Percentiles rank a stretch among this genome's conserved stretches.
Evolutionary conservation across 1,139 yeast species (phyloP).

Genomic region (Pichia sp.): DNA sequence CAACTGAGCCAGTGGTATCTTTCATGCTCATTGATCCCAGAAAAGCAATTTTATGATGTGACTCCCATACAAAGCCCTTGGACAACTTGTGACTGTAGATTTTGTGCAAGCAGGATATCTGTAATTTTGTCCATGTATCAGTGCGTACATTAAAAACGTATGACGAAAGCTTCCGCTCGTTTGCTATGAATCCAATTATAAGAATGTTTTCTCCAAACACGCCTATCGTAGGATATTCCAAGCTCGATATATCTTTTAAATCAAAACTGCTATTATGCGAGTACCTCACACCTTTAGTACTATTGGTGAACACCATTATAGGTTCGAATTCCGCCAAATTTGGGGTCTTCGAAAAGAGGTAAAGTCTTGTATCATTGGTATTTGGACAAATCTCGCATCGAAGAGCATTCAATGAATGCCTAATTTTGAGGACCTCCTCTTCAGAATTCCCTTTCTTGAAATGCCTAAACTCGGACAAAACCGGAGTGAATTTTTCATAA

Average conservation of each 20-base stretch:
- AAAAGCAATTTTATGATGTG: conserved; percentile 64
- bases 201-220: conserved; percentile 62
- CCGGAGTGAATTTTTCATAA: conserved; percentile 30
- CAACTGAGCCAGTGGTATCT: conserved; percentile 48
- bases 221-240: conserved; percentile 57
- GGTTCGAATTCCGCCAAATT: conserved; percentile 18
- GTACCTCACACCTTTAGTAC: conserved; percentile 15
- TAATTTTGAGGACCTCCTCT: neutral
- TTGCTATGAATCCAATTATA: conserved; percentile 53
- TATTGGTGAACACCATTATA: conserved; percentile 22
- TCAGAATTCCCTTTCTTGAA: neutral
- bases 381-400: conserved; percentile 2
- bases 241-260: conserved; percentile 2
- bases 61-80: conserved; percentile 69
- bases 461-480: conserved; percentile 5
- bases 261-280: conserved; percentile 7
- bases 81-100: conserved; percentile 57
- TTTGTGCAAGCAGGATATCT: conserved; percentile 53
- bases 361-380: conserved; percentile 6
- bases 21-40: conserved; percentile 51
- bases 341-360: conserved; percentile 16
- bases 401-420: conserved; percentile 11
- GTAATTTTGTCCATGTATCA: conserved; percentile 62
- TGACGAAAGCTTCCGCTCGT: conserved; percentile 52
- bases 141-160: conserved; percentile 60